Base-by-base conservation (phyloP, 495 filamentous ascomycete genomes). In the Talaromyces nanjingensis region DNA sequence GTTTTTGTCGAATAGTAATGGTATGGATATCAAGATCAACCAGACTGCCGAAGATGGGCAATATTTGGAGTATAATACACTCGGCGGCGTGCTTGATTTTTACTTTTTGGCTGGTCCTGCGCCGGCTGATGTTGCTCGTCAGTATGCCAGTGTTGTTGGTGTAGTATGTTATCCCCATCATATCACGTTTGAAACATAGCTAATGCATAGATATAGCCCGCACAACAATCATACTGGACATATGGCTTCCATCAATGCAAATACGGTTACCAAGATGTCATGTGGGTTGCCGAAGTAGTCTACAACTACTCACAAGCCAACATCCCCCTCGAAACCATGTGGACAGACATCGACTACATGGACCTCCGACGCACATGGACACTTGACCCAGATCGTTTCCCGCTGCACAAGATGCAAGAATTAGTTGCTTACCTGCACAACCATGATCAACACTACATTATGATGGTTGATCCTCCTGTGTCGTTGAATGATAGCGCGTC, bases 21-120 rank as follows among this genome's bases (percentile, higher is more conserved):
- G 83, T 9, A 86, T 89, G 67, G 89, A 91, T 66, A 79, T 90
- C 5, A 72, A 89, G 22, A 73, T 91, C 64, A 78, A 78, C 52
- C 81, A 84, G 3, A 61, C 59, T 11, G 11, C 18, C 2, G 59
- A 61, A 27, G 42, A 27, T 29, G 34, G 22, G 11, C 74, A 83
- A 2, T 85, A 83, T 66, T 81, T 92, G 63, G 89, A 88, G 9
- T 92, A 89, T 87, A 82, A 88, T 39, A 78, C 83, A 2, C 66
- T 86, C 3, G 83, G 83, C 25, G 83, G 83, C 27, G 79, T 73
- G 63, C 79, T 86, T 29, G 82, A 85, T 60, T 70, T 86, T 29
- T 83, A 83, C 69, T 80, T 86, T 70, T 80, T 79, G 57, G 71
- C 81, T 52, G 83, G 83, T 0, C 82, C 83, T 6, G 76, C 76